Evolutionary conservation across 2,329 filamentous ascomycete genomes (phyloP).

Genomic region (Pseudogymnoascus sp.): DNA sequence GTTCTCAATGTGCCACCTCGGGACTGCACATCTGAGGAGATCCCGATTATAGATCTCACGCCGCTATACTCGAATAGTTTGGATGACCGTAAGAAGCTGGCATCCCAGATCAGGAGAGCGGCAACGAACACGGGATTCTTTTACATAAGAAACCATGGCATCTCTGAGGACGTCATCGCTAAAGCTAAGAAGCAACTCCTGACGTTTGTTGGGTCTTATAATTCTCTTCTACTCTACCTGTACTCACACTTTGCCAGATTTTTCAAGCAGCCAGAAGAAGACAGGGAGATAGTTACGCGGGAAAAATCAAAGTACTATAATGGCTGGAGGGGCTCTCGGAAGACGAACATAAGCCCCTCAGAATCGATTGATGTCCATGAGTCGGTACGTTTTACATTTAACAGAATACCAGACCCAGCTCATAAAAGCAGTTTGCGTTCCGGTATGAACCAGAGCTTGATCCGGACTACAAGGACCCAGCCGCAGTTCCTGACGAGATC

Average conservation of each 20-base stretch:
- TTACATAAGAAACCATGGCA: constrained; percentile 39
- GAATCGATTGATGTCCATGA: constrained; percentile 45
- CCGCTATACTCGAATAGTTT: constrained; percentile 30
- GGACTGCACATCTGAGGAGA: constrained; percentile 34
- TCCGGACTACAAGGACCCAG: constrained; percentile 34
- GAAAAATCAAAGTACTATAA: constrained; percentile 36
- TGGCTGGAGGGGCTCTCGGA: constrained; percentile 36
- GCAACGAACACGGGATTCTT: constrained; percentile 39
- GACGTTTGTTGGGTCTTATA: constrained; percentile 12
- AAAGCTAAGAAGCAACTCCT: constrained; percentile 25
- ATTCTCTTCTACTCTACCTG: background rate
- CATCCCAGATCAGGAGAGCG: constrained; percentile 31
- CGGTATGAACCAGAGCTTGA: constrained; percentile 46
- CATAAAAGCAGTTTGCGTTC: constrained; percentile 29
- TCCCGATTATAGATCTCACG: constrained; percentile 39
- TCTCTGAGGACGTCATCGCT: constrained; percentile 27
- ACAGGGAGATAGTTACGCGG: constrained; percentile 34
- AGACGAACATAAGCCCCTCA: constrained; percentile 40
- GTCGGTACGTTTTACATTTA: constrained; percentile 30
- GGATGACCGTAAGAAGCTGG: constrained; percentile 31
- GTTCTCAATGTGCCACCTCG: constrained; percentile 34
- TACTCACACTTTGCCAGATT: constrained; percentile 31
- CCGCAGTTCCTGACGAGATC: constrained; percentile 36
- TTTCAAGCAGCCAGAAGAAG: constrained; percentile 38
- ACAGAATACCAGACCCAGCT: background rate